A percentile compares a stretch with the other conserved stretches of the same genome.
Evolutionary conservation across 1,139 yeast species (phyloP).

Genomic region (Zygosaccharomyces sapae): DNA sequence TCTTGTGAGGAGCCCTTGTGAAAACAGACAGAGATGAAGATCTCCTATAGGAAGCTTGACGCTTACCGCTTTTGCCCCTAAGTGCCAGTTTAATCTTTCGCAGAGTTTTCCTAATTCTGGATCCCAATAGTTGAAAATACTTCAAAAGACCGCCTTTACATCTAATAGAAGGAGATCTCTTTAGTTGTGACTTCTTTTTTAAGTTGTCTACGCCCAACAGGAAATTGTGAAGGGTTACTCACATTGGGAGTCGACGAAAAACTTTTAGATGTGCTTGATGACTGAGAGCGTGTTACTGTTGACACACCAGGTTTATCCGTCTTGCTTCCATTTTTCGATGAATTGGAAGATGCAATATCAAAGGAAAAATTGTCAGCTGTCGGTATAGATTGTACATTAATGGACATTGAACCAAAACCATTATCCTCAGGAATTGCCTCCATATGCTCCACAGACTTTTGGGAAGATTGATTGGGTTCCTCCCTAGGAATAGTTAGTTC

Average conservation of each 20-base stretch:
- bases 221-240: neutral
- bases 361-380: slow-evolving; percentile 32
- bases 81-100: slow-evolving; percentile 15
- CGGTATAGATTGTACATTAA: slow-evolving; percentile 23
- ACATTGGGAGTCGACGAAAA: neutral
- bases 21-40: slow-evolving; percentile 1
- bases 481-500: slow-evolving; percentile 5
- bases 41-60: neutral
- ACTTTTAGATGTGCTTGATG: slow-evolving; percentile 7
- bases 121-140: slow-evolving; percentile 28
- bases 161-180: slow-evolving; percentile 34
- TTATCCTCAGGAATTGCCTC: slow-evolving; percentile 15
- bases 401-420: slow-evolving; percentile 14
- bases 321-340: slow-evolving; percentile 10
- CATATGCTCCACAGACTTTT: slow-evolving; percentile 10
- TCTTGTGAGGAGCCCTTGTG: neutral
- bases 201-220: neutral
- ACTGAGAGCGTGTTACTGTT: neutral
- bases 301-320: neutral
- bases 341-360: slow-evolving; percentile 22
- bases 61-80: slow-evolving; percentile 9
- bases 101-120: slow-evolving; percentile 21
- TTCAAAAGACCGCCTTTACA: slow-evolving; percentile 36
- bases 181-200: slow-evolving; percentile 18
- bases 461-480: slow-evolving; percentile 8